phyloP scores from a whole-genome alignment of 768 basidiomycete genomes.

The Udeniomyces megalosporus region DNA sequence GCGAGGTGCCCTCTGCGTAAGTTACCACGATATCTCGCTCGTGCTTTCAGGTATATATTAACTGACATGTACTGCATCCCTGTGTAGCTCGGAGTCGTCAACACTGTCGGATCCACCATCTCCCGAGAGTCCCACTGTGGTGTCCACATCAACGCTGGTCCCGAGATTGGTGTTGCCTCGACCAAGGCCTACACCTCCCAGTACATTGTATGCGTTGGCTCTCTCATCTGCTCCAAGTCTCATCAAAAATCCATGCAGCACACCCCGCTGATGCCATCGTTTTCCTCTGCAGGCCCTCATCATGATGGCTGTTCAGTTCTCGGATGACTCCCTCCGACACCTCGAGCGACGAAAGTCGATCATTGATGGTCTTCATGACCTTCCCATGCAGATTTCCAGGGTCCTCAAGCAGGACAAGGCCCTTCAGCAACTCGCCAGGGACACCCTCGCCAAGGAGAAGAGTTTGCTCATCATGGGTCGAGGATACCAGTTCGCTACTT shows the following conservation, averaged over 20 bases:
- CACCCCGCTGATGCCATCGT: not conserved
- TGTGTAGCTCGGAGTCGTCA: constrained; percentile 65
- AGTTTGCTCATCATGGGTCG: constrained; percentile 91
- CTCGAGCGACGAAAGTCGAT: constrained; percentile 78
- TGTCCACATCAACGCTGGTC: constrained; percentile 95
- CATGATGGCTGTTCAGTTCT: constrained; percentile 97
- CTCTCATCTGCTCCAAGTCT: not conserved
- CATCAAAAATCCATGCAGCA: not conserved
- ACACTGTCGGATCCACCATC: constrained; percentile 93
- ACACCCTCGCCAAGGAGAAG: constrained; percentile 49
- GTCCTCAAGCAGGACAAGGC: constrained; percentile 62
- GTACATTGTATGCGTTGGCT: constrained; percentile 52
- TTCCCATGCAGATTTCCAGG: constrained; percentile 73
- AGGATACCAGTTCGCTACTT: constrained; percentile 97
- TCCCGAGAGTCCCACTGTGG: constrained; percentile 98
- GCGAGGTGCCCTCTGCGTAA: constrained; percentile 71
- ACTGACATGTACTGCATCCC: not conserved
- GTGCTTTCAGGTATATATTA: too few relatives aligned
- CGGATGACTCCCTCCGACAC: constrained; percentile 90
- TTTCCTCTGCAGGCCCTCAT: constrained; percentile 39
- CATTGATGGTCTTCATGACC: constrained; percentile 78
- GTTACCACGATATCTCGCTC: not conserved
- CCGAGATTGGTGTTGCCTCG: constrained; percentile 79
- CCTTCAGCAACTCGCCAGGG: constrained; percentile 68
- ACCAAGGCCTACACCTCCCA: constrained; percentile 99